A percentile compares a stretch with the other conserved stretches of the same genome.
Evolutionary conservation across 495 filamentous ascomycete genomes (phyloP).

Genomic region (Parachaetomium inaequale): DNA sequence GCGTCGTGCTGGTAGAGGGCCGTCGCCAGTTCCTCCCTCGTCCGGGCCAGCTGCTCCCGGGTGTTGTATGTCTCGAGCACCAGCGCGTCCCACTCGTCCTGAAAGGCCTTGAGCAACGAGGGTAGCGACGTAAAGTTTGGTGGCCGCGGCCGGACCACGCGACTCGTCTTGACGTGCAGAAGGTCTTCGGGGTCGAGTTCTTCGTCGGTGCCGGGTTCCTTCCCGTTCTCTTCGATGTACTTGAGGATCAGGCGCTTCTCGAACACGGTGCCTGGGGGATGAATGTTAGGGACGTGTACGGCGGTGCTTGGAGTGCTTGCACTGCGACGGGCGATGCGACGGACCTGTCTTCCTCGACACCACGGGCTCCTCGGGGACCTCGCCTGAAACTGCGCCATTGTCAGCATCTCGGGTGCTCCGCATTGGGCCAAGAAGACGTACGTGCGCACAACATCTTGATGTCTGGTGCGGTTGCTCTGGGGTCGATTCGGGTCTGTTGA

Average conservation of each 20-base stretch:
- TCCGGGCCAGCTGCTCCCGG: constrained; percentile 81
- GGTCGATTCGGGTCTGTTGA: background rate
- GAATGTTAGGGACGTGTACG: constrained; percentile 29
- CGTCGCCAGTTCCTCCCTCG: constrained; percentile 86
- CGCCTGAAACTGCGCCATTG: constrained; percentile 74
- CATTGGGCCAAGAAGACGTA: constrained; percentile 24
- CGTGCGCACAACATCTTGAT: constrained; percentile 70
- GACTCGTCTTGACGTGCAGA: constrained; percentile 76
- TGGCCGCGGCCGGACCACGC: constrained; percentile 80
- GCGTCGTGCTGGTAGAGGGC: constrained; percentile 96
- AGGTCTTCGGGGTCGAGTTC: constrained; percentile 82
- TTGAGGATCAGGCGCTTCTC: constrained; percentile 94
- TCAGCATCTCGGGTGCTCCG: constrained; percentile 18
- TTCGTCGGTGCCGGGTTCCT: constrained; percentile 89
- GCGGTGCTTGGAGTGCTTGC: background rate
- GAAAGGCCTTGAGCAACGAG: constrained; percentile 91
- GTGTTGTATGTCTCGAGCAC: constrained; percentile 86
- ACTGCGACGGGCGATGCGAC: constrained; percentile 28
- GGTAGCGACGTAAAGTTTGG: constrained; percentile 96
- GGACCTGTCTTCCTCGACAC: constrained; percentile 89
- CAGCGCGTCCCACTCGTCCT: constrained; percentile 96
- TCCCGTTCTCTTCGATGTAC: constrained; percentile 90
- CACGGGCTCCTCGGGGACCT: constrained; percentile 92
- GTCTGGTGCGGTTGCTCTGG: background rate
- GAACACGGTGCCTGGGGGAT: constrained; percentile 68